A percentile compares a stretch with the other conserved stretches of the same genome.
Conservation (phyloP, 2,329 filamentous ascomycete species). For the Emergomyces pasteurianus region DNA sequence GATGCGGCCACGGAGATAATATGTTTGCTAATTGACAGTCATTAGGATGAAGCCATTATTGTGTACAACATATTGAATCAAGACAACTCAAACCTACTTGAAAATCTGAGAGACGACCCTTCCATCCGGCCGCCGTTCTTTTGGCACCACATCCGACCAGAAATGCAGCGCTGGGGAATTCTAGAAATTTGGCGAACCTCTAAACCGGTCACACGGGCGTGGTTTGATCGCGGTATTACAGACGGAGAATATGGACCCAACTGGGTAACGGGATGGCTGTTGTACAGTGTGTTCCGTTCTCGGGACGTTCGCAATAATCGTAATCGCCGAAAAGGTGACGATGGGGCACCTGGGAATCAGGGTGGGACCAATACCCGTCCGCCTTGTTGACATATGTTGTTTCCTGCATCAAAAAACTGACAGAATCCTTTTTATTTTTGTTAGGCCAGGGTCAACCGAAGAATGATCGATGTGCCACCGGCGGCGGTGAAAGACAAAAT, state of each 20-base stretch:
- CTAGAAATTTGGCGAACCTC: conserved; percentile 32
- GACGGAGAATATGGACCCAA: conserved; percentile 35
- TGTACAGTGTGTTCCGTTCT: conserved; percentile 38
- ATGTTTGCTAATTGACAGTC: background rate
- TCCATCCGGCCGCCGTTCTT: conserved; percentile 31
- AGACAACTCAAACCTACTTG: conserved; percentile 29
- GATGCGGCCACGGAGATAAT: background rate
- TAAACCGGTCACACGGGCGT: conserved; percentile 24
- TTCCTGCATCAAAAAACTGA: background rate
- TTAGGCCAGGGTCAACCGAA: conserved; percentile 15
- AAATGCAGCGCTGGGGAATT: conserved; percentile 31
- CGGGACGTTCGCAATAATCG: conserved; percentile 36
- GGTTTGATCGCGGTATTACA: conserved; percentile 31
- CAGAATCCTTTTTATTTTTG: background rate
- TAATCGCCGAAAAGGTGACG: conserved; percentile 29
- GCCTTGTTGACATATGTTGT: background rate
- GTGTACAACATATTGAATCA: conserved; percentile 32
- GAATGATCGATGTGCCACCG: conserved; percentile 12
- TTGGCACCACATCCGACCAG: conserved; percentile 36
- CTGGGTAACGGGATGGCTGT: conserved; percentile 36
- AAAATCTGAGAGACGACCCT: conserved; percentile 27
- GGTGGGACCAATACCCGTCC: background rate
- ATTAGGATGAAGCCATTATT: conserved; percentile 33
- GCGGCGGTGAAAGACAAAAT: conserved; percentile 15
- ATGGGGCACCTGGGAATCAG: conserved; percentile 9